Evolutionary conservation across 257 asterid genomes (phyloP).

Genomic region (Jasminum sambac): DNA sequence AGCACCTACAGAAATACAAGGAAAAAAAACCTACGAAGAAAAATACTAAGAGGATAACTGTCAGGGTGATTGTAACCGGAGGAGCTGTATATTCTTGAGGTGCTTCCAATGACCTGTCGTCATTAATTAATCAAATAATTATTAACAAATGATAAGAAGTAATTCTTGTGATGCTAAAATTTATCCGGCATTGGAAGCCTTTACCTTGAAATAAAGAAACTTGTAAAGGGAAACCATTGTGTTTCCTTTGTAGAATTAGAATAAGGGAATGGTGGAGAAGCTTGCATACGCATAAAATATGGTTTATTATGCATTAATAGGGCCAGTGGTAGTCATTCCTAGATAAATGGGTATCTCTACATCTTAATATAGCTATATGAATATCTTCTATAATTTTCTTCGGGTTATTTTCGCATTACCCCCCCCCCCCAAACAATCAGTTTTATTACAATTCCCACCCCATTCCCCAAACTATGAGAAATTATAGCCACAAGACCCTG

Average conservation of each 20-base stretch:
- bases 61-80: constrained; percentile 58
- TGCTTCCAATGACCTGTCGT: constrained; percentile 30
- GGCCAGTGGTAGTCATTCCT: no score
- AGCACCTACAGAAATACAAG: constrained; percentile 67
- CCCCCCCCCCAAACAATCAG: no score
- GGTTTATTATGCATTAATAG: not conserved
- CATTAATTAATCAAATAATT: constrained; percentile 50
- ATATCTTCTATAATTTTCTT: no score
- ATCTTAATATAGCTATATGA: no score
- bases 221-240: constrained; percentile 25
- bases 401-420: no score
- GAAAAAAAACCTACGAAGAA: constrained; percentile 72
- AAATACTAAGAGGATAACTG: constrained; percentile 53
- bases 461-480: no score
- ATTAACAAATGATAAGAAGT: constrained; percentile 5
- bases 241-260: constrained; percentile 15
- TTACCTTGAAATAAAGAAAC: constrained; percentile 18
- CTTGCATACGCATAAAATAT: constrained; percentile 21
- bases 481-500: no score
- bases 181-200: constrained; percentile 33
- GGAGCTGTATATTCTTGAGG: constrained; percentile 48
- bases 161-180: constrained; percentile 2
- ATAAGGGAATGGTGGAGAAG: constrained; percentile 36
- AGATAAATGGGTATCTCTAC: no score
- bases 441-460: no score